Evolutionary conservation across 2,329 filamentous ascomycete genomes (phyloP).

Genomic region (Didymella lethalis): DNA sequence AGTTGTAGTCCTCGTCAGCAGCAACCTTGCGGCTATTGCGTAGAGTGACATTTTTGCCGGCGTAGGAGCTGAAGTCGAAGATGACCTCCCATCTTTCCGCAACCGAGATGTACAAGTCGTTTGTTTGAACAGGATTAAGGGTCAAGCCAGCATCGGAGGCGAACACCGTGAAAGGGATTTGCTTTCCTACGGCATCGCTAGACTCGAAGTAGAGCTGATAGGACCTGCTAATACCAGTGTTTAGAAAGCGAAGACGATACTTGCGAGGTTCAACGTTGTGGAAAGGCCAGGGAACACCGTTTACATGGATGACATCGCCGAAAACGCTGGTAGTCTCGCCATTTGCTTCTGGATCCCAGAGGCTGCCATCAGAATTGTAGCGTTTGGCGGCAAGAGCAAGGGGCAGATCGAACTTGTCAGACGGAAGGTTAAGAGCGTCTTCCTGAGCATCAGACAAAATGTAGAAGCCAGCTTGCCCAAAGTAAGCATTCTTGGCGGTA

Average conservation of each 20-base stretch:
- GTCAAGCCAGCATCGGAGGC: constrained; percentile 59
- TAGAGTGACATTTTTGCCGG: constrained; percentile 60
- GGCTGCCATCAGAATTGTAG: constrained; percentile 62
- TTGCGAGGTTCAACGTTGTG: constrained; percentile 66
- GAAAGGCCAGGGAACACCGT: constrained; percentile 67
- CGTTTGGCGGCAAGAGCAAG: constrained; percentile 61
- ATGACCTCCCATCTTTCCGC: constrained; percentile 67
- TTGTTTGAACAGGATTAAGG: constrained; percentile 54
- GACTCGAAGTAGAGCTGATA: constrained; percentile 60
- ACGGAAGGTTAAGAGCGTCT: constrained; percentile 59
- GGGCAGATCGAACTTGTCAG: constrained; percentile 63
- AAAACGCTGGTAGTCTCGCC: constrained; percentile 60
- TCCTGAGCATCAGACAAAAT: constrained; percentile 62
- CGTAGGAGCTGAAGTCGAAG: constrained; percentile 63
- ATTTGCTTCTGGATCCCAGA: constrained; percentile 56
- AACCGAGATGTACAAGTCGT: constrained; percentile 59
- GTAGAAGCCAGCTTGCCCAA: constrained; percentile 66
- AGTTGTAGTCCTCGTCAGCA: constrained; percentile 60
- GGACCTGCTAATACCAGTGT: constrained; percentile 51
- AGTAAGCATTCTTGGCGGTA: constrained; percentile 65
- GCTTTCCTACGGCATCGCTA: constrained; percentile 42
- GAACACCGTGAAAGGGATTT: constrained; percentile 62
- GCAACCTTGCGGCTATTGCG: constrained; percentile 57
- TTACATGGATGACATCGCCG: constrained; percentile 67
- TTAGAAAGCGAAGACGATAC: constrained; percentile 65